These are phyloP conservation scores for Vigna angularis DNA, from an alignment of 306 rosid species.

Conservation along the genomic window DNA sequence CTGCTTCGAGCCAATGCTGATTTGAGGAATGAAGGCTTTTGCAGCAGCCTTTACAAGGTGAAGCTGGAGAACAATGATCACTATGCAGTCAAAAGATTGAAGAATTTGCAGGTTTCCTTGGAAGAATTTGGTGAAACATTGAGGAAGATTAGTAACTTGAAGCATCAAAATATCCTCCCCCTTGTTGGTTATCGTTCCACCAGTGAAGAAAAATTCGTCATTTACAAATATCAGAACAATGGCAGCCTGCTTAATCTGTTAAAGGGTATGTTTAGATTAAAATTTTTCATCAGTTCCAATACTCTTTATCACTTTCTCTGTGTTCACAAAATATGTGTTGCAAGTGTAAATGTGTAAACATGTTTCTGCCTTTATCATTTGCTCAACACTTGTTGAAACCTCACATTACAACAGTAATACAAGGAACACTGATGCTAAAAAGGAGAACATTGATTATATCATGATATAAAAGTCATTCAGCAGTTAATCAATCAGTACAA, in stretches of 20 bases:
- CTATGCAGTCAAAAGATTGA: conserved; percentile 79
- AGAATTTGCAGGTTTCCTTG: conserved; percentile 65
- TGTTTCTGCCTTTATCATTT: conserved; percentile 17
- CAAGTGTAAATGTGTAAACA: background rate
- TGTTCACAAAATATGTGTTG: conserved; percentile 1
- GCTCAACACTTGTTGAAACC: background rate
- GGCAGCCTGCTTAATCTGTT: conserved; percentile 77
- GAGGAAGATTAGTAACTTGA: conserved; percentile 58
- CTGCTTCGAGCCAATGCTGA: conserved; percentile 69
- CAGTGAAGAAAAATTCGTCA: conserved; percentile 70
- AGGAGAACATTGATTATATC: background rate
- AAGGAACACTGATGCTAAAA: background rate
- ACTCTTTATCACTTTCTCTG: background rate
- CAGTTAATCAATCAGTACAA: background rate
- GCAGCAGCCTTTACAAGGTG: conserved; percentile 76
- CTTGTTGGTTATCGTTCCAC: conserved; percentile 62
- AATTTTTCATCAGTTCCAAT: conserved; percentile 1
- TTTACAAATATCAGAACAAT: conserved; percentile 74
- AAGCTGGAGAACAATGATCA: conserved; percentile 54
- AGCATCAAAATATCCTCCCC: conserved; percentile 75
- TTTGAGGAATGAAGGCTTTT: conserved; percentile 58
- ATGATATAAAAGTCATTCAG: background rate
- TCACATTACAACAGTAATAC: background rate
- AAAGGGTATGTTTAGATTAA: conserved; percentile 54
- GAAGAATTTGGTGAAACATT: conserved; percentile 66